Evolutionary conservation across 2,329 filamentous ascomycete genomes (phyloP).

Genomic region (Penicillium sp.): DNA sequence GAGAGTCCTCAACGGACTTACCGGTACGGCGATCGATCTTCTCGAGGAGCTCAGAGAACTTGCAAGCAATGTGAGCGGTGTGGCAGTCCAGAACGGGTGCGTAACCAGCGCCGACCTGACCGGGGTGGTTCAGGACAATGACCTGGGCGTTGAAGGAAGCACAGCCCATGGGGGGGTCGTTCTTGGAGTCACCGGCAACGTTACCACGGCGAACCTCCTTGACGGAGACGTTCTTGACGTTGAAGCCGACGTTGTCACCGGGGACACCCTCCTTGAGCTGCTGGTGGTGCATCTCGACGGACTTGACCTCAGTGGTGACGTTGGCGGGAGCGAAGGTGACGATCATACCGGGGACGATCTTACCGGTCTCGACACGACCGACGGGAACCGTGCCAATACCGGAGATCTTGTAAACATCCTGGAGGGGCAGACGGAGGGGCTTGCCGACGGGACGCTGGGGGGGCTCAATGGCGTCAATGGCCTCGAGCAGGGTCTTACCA

Average conservation of each 20-base stretch:
- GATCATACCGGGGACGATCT: conserved; percentile 79
- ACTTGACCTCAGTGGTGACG: conserved; percentile 99
- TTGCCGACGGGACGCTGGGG: conserved; percentile 95
- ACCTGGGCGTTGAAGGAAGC: conserved; percentile 99
- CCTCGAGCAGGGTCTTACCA: conserved; percentile 98
- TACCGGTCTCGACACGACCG: conserved; percentile 99
- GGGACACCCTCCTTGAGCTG: conserved; percentile 92
- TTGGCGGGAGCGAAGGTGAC: conserved; percentile 98
- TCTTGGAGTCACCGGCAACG: conserved; percentile 99
- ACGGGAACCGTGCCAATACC: conserved; percentile 99
- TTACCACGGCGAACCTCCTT: conserved; percentile 99
- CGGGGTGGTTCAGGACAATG: conserved; percentile 99
- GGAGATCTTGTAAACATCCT: conserved; percentile 99
- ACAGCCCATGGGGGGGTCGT: conserved; percentile 86
- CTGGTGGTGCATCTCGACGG: conserved; percentile 99
- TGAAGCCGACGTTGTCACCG: conserved; percentile 99
- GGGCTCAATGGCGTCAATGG: conserved; percentile 93
- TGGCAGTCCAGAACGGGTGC: conserved; percentile 99
- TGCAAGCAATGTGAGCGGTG: conserved; percentile 99
- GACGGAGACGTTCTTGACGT: conserved; percentile 99
- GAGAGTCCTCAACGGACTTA: conserved; percentile 86
- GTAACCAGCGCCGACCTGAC: conserved; percentile 98
- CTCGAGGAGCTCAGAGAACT: conserved; percentile 98
- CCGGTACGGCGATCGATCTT: conserved; percentile 99
- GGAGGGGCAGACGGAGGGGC: conserved; percentile 99